Percentiles rank a stretch among this genome's conserved stretches.
These are phyloP conservation scores for Auricularia sp. DNA, from an alignment of 768 basidiomycete species.

Conservation along the genomic window DNA sequence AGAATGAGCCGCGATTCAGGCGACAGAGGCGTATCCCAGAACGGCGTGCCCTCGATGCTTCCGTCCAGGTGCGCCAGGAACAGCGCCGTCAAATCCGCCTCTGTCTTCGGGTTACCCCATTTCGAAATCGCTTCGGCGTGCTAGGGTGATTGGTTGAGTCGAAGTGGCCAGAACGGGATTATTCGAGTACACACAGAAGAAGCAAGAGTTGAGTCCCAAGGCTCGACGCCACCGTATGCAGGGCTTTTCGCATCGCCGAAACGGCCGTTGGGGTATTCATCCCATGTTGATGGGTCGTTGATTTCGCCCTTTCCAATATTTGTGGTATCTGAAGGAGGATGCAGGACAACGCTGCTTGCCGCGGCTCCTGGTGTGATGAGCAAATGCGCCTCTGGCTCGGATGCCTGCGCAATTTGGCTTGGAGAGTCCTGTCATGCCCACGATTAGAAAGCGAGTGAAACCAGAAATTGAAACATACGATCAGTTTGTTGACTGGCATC, in stretches of 20 bases:
- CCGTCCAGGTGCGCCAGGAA: conserved; percentile 76
- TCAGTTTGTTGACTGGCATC: conserved; percentile 48
- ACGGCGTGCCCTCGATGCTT: conserved; percentile 69
- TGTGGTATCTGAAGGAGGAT: conserved; percentile 33
- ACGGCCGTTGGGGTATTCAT: conserved; percentile 96
- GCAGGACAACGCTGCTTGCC: conserved; percentile 39
- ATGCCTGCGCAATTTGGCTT: conserved; percentile 18
- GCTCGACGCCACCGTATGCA: conserved; percentile 74
- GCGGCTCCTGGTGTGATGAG: conserved; percentile 58
- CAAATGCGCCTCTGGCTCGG: conserved; percentile 25
- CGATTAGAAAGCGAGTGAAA: conserved; percentile 1
- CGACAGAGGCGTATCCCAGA: conserved; percentile 73
- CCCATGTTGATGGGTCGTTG: conserved; percentile 73
- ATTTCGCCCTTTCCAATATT: conserved; percentile 65
- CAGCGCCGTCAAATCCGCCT: conserved; percentile 62
- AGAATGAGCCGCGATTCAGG: conserved; percentile 77
- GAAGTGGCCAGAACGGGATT: background rate
- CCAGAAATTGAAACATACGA: conserved; percentile 22
- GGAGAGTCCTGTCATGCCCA: conserved; percentile 1
- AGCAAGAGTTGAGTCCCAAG: conserved; percentile 41
- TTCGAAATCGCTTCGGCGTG: conserved; percentile 49
- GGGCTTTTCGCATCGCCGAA: conserved; percentile 98
- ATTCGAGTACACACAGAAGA: background rate
- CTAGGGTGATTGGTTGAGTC: conserved; percentile 24
- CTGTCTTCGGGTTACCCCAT: conserved; percentile 65